Conservation (phyloP, 129 eudicot genomes). For the Lonicera japonica region DNA sequence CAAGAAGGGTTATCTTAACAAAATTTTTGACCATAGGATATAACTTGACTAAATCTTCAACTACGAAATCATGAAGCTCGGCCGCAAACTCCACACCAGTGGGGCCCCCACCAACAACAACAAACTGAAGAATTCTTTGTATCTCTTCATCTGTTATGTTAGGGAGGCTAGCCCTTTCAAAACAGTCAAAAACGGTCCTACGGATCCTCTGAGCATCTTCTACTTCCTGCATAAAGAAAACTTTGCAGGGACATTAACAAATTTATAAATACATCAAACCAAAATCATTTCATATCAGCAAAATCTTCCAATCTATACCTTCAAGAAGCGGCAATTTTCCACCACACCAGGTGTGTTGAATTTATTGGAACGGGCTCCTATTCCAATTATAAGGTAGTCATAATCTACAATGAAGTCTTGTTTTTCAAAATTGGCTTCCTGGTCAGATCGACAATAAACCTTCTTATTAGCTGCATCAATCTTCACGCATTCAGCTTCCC, state of each 20-base stretch:
- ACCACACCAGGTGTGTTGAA: conserved; percentile 90
- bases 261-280: no score
- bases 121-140: conserved; percentile 65
- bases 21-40: conserved; percentile 69
- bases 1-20: conserved; percentile 74
- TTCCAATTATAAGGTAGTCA: conserved; percentile 75
- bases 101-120: conserved; percentile 92
- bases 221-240: conserved; percentile 84
- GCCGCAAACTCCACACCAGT: conserved; percentile 96
- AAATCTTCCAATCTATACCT: conserved; percentile 56
- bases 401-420: conserved; percentile 61
- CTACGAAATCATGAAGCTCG: conserved; percentile 84
- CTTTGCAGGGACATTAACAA: no score
- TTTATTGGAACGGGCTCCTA: conserved; percentile 83
- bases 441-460: conserved; percentile 28
- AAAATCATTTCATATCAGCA: not conserved
- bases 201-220: conserved; percentile 93
- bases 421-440: not conserved
- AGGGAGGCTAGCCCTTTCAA: conserved; percentile 78
- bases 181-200: conserved; percentile 67
- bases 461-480: conserved; percentile 30
- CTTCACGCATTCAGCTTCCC: conserved; percentile 34
- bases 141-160: conserved; percentile 73
- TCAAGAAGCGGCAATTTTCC: conserved; percentile 76
- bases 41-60: conserved; percentile 67